phyloP scores from a whole-genome alignment of 78 protist species.

The Dictyostelium brefeldianum region DNA sequence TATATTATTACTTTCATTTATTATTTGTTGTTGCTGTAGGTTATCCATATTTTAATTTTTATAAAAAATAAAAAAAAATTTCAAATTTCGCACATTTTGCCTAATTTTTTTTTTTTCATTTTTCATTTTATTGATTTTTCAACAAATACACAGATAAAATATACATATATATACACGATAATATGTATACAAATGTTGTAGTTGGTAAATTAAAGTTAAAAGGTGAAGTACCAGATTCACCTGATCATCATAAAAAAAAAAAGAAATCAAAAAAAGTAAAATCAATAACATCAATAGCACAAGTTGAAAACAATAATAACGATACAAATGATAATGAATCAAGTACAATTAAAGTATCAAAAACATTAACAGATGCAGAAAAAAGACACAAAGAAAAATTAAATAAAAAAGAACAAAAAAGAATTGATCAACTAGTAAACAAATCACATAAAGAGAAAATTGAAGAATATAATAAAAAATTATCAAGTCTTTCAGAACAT shows the following conservation, averaged over 20 bases:
- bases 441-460: slow-evolving; percentile 68
- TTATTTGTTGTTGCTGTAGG: not conserved
- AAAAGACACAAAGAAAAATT: slow-evolving; percentile 25
- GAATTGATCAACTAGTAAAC: slow-evolving; percentile 35
- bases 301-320: not conserved
- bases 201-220: slow-evolving; percentile 69
- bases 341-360: not conserved
- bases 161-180: not conserved
- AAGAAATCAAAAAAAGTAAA: slow-evolving; percentile 43
- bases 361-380: slow-evolving; percentile 38
- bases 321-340: not conserved
- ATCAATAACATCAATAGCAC: not conserved
- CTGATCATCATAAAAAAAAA: slow-evolving; percentile 23
- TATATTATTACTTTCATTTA: not conserved
- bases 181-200: slow-evolving; percentile 44
- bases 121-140: not conserved
- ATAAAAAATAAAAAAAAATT: not conserved
- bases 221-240: slow-evolving; percentile 41
- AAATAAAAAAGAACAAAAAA: slow-evolving; percentile 35
- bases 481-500: slow-evolving; percentile 60
- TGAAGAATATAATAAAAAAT: slow-evolving; percentile 60
- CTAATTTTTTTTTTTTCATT: not conserved
- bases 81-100: no score
- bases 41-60: not conserved
- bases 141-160: not conserved